A percentile compares a stretch with the other conserved stretches of the same genome.
Evolutionary conservation across 2,329 filamentous ascomycete genomes (phyloP).

Genomic region (Xylaria sp.): DNA sequence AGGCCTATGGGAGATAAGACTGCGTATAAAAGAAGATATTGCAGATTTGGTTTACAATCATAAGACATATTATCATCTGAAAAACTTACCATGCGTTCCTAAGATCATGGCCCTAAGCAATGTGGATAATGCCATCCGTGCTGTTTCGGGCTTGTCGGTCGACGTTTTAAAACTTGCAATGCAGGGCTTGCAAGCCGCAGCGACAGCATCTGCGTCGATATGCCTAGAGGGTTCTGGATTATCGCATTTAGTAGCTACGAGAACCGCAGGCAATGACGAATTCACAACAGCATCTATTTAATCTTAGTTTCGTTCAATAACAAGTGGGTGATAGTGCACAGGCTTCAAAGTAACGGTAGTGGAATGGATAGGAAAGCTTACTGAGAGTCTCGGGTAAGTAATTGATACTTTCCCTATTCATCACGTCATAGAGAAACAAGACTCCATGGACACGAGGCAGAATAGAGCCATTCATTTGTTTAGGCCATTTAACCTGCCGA

Average conservation of each 20-base stretch:
- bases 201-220: slow-evolving; percentile 74
- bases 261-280: slow-evolving; percentile 77
- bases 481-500: slow-evolving; percentile 73
- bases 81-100: slow-evolving; percentile 72
- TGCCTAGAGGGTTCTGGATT: slow-evolving; percentile 75
- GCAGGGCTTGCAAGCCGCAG: slow-evolving; percentile 72
- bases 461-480: slow-evolving; percentile 74
- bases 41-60: not conserved
- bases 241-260: slow-evolving; percentile 93
- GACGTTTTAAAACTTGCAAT: slow-evolving; percentile 81
- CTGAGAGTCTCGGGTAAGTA: slow-evolving; percentile 81
- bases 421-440: slow-evolving; percentile 88
- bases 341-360: not conserved
- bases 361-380: slow-evolving; percentile 59
- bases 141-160: slow-evolving; percentile 74
- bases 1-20: not conserved
- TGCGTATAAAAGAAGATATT: not conserved
- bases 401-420: slow-evolving; percentile 77
- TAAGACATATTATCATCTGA: not conserved
- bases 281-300: slow-evolving; percentile 76
- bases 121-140: slow-evolving; percentile 79
- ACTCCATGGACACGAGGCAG: slow-evolving; percentile 84
- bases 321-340: not conserved
- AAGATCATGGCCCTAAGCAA: slow-evolving; percentile 78
- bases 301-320: slow-evolving; percentile 39